Conservation (phyloP, 2,329 filamentous ascomycete genomes). For the Nigrospora oryzae region DNA sequence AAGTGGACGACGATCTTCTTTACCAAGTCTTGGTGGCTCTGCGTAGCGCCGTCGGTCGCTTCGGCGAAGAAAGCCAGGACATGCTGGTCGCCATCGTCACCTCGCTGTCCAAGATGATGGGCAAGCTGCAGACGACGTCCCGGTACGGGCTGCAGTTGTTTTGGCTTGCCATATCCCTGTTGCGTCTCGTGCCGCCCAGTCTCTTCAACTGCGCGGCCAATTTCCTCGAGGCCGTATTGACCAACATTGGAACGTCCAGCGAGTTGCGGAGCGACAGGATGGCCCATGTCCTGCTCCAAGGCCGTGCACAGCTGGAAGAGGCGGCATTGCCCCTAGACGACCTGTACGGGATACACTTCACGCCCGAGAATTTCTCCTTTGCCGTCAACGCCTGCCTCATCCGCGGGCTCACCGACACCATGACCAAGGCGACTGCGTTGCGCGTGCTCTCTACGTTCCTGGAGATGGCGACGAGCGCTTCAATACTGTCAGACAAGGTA, state of each 20-base stretch:
- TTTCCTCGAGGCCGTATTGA: slow-evolving; percentile 56
- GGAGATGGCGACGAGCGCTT: slow-evolving; percentile 35
- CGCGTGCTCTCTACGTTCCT: slow-evolving; percentile 55
- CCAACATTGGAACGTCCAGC: slow-evolving; percentile 53
- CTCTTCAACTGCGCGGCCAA: slow-evolving; percentile 59
- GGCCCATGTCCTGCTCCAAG: slow-evolving; percentile 51
- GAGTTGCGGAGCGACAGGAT: slow-evolving; percentile 53
- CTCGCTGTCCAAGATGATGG: slow-evolving; percentile 62
- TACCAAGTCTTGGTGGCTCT: slow-evolving; percentile 64
- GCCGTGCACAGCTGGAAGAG: slow-evolving; percentile 51
- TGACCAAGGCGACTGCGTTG: slow-evolving; percentile 50
- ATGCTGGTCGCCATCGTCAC: slow-evolving; percentile 63
- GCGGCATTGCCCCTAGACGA: slow-evolving; percentile 55
- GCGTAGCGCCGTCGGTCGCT: slow-evolving; percentile 55
- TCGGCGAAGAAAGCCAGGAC: slow-evolving; percentile 57
- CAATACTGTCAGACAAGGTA: slow-evolving; percentile 21
- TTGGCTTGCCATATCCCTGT: slow-evolving; percentile 60
- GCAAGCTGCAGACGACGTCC: slow-evolving; percentile 57
- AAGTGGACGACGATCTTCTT: slow-evolving; percentile 62
- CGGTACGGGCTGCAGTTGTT: slow-evolving; percentile 62
- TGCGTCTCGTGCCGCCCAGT: slow-evolving; percentile 52
- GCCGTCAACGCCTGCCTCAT: slow-evolving; percentile 57
- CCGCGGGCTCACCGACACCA: slow-evolving; percentile 54
- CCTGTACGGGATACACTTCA: slow-evolving; percentile 58
- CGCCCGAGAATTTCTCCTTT: slow-evolving; percentile 56